phyloP scores from a whole-genome alignment of 106 monocot species.

The Dactylorhiza incarnata region DNA sequence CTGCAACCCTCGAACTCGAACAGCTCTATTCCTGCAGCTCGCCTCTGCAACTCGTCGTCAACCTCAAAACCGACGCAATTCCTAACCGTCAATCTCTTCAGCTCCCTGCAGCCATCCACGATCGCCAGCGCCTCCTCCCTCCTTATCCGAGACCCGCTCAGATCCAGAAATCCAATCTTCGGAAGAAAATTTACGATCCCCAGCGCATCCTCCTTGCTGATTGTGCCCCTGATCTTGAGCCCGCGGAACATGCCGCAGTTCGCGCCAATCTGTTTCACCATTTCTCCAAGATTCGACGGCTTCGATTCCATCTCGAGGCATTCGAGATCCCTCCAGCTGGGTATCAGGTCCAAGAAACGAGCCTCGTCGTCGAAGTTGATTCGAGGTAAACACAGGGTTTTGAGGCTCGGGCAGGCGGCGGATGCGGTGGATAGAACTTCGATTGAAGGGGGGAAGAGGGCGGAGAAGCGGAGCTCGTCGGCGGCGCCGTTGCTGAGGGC shows the following conservation, averaged over 20 bases:
- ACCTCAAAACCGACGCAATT: conserved; percentile 37
- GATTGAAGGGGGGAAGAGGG: conserved; percentile 7
- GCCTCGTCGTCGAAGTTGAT: conserved; percentile 18
- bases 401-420: conserved; percentile 22
- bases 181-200: conserved; percentile 21
- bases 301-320: conserved; percentile 7
- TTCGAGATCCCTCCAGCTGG: conserved; percentile 14
- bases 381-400: conserved; percentile 15
- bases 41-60: conserved; percentile 25
- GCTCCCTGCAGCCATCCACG: conserved; percentile 26
- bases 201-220: conserved; percentile 24
- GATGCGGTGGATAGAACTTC: conserved; percentile 8
- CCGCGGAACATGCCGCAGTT: conserved; percentile 11
- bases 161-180: conserved; percentile 18
- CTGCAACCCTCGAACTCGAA: conserved; percentile 24
- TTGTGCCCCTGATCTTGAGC: conserved; percentile 24
- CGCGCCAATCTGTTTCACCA: not conserved
- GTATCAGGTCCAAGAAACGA: conserved; percentile 17
- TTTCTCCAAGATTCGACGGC: not conserved
- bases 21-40: conserved; percentile 3
- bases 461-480: conserved; percentile 20
- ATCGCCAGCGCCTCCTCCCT: conserved; percentile 26
- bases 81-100: conserved; percentile 28
- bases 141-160: conserved; percentile 26
- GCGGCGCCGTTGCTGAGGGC: conserved; percentile 6